Conservation (phyloP, 2,329 filamentous ascomycete species). For the Hymenoscyphus infarciens region DNA sequence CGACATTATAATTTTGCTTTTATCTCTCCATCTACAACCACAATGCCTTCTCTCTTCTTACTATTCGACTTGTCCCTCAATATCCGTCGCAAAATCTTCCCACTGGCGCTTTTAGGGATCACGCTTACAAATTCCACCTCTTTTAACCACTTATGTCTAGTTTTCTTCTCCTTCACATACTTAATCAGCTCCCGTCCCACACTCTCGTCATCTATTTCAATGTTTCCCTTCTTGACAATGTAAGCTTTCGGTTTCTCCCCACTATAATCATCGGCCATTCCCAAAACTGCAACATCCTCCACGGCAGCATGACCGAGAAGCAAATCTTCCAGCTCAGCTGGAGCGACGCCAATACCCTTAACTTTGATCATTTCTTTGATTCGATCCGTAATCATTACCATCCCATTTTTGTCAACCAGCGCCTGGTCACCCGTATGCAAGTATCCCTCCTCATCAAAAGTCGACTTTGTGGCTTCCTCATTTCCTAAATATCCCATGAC, state of each 20-base stretch:
- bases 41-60: neutral
- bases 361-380: slow-evolving; percentile 59
- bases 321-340: slow-evolving; percentile 42
- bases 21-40: slow-evolving; percentile 1
- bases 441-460: slow-evolving; percentile 63
- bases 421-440: slow-evolving; percentile 66
- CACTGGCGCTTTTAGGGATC: slow-evolving; percentile 61
- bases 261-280: slow-evolving; percentile 44
- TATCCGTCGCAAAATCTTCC: slow-evolving; percentile 59
- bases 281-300: slow-evolving; percentile 59
- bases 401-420: slow-evolving; percentile 56
- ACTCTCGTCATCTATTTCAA: slow-evolving; percentile 23
- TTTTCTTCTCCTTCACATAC: slow-evolving; percentile 52
- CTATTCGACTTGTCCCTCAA: slow-evolving; percentile 44
- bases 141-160: slow-evolving; percentile 52
- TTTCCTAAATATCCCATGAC: slow-evolving; percentile 72
- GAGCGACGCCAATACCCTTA: slow-evolving; percentile 42
- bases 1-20: slow-evolving; percentile 2
- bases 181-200: slow-evolving; percentile 42
- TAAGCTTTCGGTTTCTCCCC: slow-evolving; percentile 53
- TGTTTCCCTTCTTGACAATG: slow-evolving; percentile 42
- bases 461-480: slow-evolving; percentile 20
- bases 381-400: slow-evolving; percentile 74
- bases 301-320: slow-evolving; percentile 38
- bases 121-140: slow-evolving; percentile 51